phyloP scores from a whole-genome alignment of 495 filamentous ascomycete species.

The Hyaloscypha finlandica region DNA sequence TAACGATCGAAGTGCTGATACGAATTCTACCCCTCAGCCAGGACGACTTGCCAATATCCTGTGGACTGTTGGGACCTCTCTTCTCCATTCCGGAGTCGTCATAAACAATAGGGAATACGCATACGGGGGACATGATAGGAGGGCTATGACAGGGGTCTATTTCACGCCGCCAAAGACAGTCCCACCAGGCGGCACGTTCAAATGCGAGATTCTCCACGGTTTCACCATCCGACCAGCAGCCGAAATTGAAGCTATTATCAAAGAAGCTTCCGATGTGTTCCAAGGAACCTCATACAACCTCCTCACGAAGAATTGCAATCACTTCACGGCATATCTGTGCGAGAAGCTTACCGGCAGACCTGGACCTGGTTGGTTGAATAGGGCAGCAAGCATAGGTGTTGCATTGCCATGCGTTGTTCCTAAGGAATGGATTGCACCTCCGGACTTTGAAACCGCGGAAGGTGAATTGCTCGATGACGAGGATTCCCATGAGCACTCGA shows the following conservation, averaged over 20 bases:
- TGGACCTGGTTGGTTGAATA: slow-evolving; percentile 72
- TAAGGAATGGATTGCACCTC: slow-evolving; percentile 73
- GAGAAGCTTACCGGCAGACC: slow-evolving; percentile 61
- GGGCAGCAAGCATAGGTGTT: slow-evolving; percentile 76
- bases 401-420: slow-evolving; percentile 79
- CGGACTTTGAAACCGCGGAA: slow-evolving; percentile 70
- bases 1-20: background rate
- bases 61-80: slow-evolving; percentile 70
- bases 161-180: slow-evolving; percentile 68
- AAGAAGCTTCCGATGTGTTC: slow-evolving; percentile 65
- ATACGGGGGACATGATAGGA: slow-evolving; percentile 74
- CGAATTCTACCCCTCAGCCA: slow-evolving; percentile 45
- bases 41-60: slow-evolving; percentile 66
- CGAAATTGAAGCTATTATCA: slow-evolving; percentile 69
- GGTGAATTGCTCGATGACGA: slow-evolving; percentile 65
- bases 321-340: slow-evolving; percentile 74
- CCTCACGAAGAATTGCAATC: slow-evolving; percentile 79
- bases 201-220: slow-evolving; percentile 68
- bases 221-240: slow-evolving; percentile 61
- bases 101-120: slow-evolving; percentile 77
- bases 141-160: slow-evolving; percentile 72
- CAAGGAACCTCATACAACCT: slow-evolving; percentile 73
- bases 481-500: slow-evolving; percentile 50
- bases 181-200: slow-evolving; percentile 73
- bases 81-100: slow-evolving; percentile 79